Conservation (phyloP, 2,329 filamentous ascomycete genomes). For the Bipolaris cookei region DNA sequence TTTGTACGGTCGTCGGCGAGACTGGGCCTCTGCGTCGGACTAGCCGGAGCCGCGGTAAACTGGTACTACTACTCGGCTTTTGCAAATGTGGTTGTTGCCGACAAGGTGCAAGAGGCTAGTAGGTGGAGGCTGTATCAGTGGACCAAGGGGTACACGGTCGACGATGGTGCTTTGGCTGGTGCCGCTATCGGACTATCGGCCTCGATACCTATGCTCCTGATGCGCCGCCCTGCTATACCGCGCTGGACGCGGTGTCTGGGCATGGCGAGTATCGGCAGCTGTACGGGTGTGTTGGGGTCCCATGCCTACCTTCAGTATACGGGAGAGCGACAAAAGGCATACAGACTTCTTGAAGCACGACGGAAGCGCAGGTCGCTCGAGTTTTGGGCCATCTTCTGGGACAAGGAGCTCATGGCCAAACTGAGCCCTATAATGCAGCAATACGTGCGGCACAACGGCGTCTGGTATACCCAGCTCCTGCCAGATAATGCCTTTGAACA, state of each 20-base stretch:
- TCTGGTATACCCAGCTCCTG: conserved; percentile 33
- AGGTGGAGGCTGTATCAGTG: conserved; percentile 35
- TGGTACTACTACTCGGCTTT: conserved; percentile 35
- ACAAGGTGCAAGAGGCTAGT: conserved; percentile 14
- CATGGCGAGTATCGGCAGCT: conserved; percentile 36
- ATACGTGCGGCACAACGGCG: conserved; percentile 35
- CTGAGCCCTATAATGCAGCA: conserved; percentile 34
- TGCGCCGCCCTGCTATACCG: conserved; percentile 29
- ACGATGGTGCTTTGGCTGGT: conserved; percentile 36
- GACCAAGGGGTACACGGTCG: conserved; percentile 32
- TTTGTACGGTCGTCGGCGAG: conserved; percentile 34
- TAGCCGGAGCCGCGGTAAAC: conserved; percentile 32
- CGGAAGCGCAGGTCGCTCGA: conserved; percentile 29
- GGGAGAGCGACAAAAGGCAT: conserved; percentile 36
- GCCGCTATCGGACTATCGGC: conserved; percentile 32
- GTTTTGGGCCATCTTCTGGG: conserved; percentile 36
- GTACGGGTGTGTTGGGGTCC: conserved; percentile 28
- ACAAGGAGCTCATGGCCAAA: conserved; percentile 32
- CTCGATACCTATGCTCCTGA: conserved; percentile 29
- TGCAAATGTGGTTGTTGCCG: conserved; percentile 15
- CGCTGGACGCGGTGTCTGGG: conserved; percentile 33
- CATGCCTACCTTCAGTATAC: conserved; percentile 39
- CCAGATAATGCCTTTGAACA: conserved; percentile 25
- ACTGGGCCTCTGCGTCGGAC: conserved; percentile 28
- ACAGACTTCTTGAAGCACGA: conserved; percentile 22